Conservation (phyloP, 768 basidiomycete genomes). For the Boletales sp. region DNA sequence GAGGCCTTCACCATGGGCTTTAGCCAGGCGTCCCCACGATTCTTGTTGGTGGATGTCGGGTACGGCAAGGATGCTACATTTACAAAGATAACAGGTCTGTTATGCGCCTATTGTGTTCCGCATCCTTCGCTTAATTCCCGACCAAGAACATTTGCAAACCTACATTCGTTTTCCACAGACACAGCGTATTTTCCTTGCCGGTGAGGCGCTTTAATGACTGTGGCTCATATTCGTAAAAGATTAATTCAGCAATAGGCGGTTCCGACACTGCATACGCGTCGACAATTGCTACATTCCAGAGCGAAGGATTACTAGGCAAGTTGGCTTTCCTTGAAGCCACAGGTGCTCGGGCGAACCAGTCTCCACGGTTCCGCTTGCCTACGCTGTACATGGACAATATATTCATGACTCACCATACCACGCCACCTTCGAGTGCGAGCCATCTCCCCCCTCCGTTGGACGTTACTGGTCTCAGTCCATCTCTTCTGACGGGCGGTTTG, state of each 20-base stretch:
- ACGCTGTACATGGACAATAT: slow-evolving; percentile 50
- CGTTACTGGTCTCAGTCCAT: slow-evolving; percentile 37
- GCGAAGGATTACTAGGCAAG: slow-evolving; percentile 63
- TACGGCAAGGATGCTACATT: slow-evolving; percentile 57
- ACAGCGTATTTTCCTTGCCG: slow-evolving; percentile 67
- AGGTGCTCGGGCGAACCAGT: slow-evolving; percentile 39
- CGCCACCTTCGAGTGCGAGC: slow-evolving; percentile 21
- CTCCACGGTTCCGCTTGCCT: slow-evolving; percentile 49
- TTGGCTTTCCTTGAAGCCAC: slow-evolving; percentile 57
- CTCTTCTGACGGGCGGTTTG: slow-evolving; percentile 55
- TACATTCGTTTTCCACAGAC: slow-evolving; percentile 73
- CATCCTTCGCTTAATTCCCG: neutral
- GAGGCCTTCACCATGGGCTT: slow-evolving; percentile 71
- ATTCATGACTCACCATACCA: slow-evolving; percentile 35
- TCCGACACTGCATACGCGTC: slow-evolving; percentile 52
- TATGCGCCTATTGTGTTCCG: neutral
- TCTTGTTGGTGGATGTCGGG: slow-evolving; percentile 67
- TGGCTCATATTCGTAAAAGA: neutral
- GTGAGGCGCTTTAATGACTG: slow-evolving; percentile 32
- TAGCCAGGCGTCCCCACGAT: slow-evolving; percentile 69
- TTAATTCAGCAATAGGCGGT: slow-evolving; percentile 41
- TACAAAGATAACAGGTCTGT: slow-evolving; percentile 66
- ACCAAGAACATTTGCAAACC: slow-evolving; percentile 64
- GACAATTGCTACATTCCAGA: slow-evolving; percentile 54
- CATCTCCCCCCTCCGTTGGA: slow-evolving; percentile 46